A percentile compares a stretch with the other conserved stretches of the same genome.
Evolutionary conservation across 805 yeast species (phyloP).

Genomic region (Yarrowia yakushimensis): DNA sequence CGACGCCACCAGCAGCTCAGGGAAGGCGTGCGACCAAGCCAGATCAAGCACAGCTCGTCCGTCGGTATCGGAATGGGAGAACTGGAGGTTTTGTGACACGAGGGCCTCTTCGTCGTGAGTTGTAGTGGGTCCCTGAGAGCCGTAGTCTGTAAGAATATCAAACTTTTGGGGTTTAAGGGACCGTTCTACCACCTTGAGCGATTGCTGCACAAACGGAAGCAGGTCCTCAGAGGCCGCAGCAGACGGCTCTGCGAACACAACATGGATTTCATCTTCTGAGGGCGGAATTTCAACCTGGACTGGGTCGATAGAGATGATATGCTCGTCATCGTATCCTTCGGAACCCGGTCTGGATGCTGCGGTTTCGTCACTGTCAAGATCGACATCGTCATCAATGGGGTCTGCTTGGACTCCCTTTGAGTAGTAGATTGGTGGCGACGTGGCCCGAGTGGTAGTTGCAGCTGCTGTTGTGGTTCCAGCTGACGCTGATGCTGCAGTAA

Average conservation of each 20-base stretch:
- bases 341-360: neutral
- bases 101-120: neutral
- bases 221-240: neutral
- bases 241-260: neutral
- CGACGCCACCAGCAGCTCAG: conserved; percentile 40
- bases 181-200: conserved; percentile 38
- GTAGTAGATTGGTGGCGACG: conserved; percentile 5
- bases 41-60: conserved; percentile 37
- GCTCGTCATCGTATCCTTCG: neutral
- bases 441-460: neutral
- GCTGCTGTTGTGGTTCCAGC: neutral
- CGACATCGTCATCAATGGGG: neutral
- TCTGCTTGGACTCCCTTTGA: conserved; percentile 18
- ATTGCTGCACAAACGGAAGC: conserved; percentile 32
- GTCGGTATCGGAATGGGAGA: conserved; percentile 29
- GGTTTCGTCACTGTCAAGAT: neutral
- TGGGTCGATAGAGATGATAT: neutral
- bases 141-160: conserved; percentile 37
- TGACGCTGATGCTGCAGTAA: neutral
- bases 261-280: neutral
- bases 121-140: conserved; percentile 4
- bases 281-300: neutral
- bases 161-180: conserved; percentile 32
- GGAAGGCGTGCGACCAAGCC: conserved; percentile 39
- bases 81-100: conserved; percentile 28